Evolutionary conservation across 139 green algal genomes (phyloP), one percentile per base, ranked within the genome.

Genomic region (Chlorella sp.): DNA sequence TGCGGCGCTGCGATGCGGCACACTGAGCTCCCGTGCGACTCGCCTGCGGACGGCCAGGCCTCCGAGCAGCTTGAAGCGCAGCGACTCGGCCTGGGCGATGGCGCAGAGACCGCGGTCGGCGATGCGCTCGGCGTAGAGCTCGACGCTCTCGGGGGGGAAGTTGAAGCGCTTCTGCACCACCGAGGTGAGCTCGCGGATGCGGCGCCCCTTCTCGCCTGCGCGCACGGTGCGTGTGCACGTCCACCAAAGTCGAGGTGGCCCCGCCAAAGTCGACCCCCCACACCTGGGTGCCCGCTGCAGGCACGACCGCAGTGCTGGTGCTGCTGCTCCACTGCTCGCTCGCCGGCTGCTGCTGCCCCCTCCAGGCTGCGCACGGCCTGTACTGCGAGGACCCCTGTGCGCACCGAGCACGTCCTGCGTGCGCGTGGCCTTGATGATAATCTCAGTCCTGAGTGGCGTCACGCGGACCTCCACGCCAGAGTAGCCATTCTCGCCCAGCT

Each of bases 71-170:
- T 99, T 99, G 95, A 99, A 99, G 69, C 96, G 88, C 74, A 99
- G 87, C 29, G 95, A 99, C 88, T 99, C 96, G 31, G 91, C 91
- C 88, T 99, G 96, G 0, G 96, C 95, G 62, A 99, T 91, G 31
- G 96, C 94, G 85, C 96, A 99, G 69, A 99, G 89, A 33, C 96
- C 96, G 49, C 95, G 88, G 90, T 99, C 97, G 59, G 82, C 80
- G 3, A 99, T 95, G 90, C 97, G 98, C 89, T 99, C 96, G 35
- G 96, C 96, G 66, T 99, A 99, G 73, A 99, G 88, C 90, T 99
- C 96, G 59, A 99, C 96, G 6, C 82, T 91, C 67, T 92, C 91
- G 64, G 95, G 84, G 20, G 92, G 83, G 83, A 99, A 99, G 72
- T 93, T 94, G 88, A 99, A 99, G 49, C 96, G 88, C 91, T 99